Evolutionary conservation across 257 asterid genomes (phyloP).

Genomic region (Coffea canephora): DNA sequence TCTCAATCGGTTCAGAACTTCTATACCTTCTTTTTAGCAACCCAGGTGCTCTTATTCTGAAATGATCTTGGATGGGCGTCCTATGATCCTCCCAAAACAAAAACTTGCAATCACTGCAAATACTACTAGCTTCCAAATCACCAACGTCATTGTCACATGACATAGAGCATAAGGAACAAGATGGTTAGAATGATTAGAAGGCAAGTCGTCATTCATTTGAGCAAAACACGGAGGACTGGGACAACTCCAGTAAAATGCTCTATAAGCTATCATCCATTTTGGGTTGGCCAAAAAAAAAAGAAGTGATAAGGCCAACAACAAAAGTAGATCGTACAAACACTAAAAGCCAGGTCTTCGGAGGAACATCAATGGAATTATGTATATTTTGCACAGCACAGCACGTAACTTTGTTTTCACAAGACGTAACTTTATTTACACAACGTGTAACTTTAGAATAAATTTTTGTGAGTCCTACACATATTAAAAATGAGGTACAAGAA

Average conservation of each 20-base stretch:
- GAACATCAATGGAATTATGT: not conserved
- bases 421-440: no score
- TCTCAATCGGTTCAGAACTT: slow-evolving; percentile 63
- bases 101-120: slow-evolving; percentile 83
- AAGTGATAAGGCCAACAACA: not conserved
- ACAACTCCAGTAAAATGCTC: slow-evolving; percentile 38
- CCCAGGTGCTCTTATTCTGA: slow-evolving; percentile 32
- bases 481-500: no score
- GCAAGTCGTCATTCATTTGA: slow-evolving; percentile 22
- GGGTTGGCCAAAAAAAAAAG: not conserved
- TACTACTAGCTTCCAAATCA: slow-evolving; percentile 43
- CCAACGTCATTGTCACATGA: slow-evolving; percentile 43
- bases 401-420: no score
- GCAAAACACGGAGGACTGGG: slow-evolving; percentile 31
- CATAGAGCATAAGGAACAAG: slow-evolving; percentile 56
- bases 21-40: slow-evolving; percentile 41
- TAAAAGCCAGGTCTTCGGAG: not conserved
- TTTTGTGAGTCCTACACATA: no score
- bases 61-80: slow-evolving; percentile 44
- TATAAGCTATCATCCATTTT: slow-evolving; percentile 37
- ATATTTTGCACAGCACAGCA: no score
- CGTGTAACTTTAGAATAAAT: no score
- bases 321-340: not conserved
- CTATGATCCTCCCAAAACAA: slow-evolving; percentile 67
- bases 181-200: slow-evolving; percentile 19